phyloP scores from a whole-genome alignment of 2,329 filamentous ascomycete genomes.

The Paecilomyces variotii region DNA sequence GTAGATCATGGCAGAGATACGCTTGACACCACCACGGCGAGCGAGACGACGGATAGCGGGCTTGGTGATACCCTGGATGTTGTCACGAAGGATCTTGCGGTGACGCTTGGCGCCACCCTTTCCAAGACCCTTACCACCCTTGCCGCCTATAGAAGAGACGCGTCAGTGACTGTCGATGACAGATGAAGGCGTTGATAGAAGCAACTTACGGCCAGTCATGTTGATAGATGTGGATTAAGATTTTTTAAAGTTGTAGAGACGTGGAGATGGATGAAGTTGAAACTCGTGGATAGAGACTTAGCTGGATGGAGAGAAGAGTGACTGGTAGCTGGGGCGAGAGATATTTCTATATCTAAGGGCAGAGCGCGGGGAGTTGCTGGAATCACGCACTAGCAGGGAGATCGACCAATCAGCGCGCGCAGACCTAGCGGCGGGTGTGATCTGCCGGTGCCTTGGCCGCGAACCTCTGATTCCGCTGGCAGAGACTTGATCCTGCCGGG shows the following conservation, averaged over 20 bases:
- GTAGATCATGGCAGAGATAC: no score
- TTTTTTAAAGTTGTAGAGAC: slow-evolving; percentile 15
- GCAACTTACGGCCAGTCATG: slow-evolving; percentile 53
- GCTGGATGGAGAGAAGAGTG: slow-evolving; percentile 12
- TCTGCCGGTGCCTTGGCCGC: slow-evolving; percentile 20
- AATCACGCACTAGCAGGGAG: slow-evolving; percentile 29
- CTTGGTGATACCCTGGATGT: slow-evolving; percentile 99
- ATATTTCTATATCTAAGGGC: slow-evolving; percentile 33
- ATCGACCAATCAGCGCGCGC: slow-evolving; percentile 29
- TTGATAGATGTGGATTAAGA: slow-evolving; percentile 33
- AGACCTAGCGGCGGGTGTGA: slow-evolving; percentile 21
- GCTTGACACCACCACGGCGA: slow-evolving; percentile 83
- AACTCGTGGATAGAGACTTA: slow-evolving; percentile 15
- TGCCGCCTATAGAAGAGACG: slow-evolving; percentile 61
- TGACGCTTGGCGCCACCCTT: slow-evolving; percentile 50
- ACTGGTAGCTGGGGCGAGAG: slow-evolving; percentile 17
- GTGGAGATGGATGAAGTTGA: slow-evolving; percentile 12
- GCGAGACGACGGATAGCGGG: slow-evolving; percentile 97
- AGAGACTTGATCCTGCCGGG: slow-evolving; percentile 18
- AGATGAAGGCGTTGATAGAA: slow-evolving; percentile 3
- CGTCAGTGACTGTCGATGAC: slow-evolving; percentile 35
- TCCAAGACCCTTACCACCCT: slow-evolving; percentile 38
- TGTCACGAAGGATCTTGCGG: slow-evolving; percentile 98
- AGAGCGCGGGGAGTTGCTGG: slow-evolving; percentile 18
- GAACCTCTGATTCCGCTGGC: slow-evolving; percentile 16